These are phyloP conservation scores for Beauveria sp. DNA, from an alignment of 2,329 filamentous ascomycete species.

Conservation along the genomic window DNA sequence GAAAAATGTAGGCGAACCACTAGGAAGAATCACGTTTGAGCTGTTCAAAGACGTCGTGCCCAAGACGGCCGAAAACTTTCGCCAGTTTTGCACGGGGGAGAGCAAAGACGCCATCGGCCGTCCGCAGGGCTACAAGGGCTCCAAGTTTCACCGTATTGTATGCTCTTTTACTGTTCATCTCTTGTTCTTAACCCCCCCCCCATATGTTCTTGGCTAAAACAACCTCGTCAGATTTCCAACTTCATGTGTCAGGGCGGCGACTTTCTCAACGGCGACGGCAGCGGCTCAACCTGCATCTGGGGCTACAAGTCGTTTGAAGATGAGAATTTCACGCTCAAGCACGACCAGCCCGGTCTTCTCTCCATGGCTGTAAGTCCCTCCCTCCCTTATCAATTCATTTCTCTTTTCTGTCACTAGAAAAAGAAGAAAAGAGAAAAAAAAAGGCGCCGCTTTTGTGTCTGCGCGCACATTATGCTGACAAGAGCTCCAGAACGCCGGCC, in stretches of 20 bases:
- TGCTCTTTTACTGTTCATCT: conserved; percentile 24
- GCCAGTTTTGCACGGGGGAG: conserved; percentile 94
- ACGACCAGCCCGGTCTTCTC: conserved; percentile 71
- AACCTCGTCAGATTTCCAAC: conserved; percentile 63
- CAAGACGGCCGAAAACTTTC: conserved; percentile 92
- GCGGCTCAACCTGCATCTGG: conserved; percentile 82
- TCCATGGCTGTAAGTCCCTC: conserved; percentile 75
- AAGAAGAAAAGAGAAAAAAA: no score
- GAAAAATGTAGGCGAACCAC: conserved; percentile 58
- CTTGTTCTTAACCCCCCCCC: no score
- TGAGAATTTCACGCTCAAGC: conserved; percentile 78
- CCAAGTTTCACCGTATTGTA: conserved; percentile 90
- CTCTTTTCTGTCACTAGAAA: background rate
- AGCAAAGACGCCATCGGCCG: conserved; percentile 68
- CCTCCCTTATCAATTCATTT: background rate
- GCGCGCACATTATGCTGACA: background rate
- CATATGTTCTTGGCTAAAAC: no score
- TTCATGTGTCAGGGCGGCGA: conserved; percentile 99
- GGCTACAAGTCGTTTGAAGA: conserved; percentile 78
- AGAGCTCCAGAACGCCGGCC: conserved; percentile 65
- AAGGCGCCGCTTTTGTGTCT: no score
- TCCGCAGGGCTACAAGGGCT: conserved; percentile 89
- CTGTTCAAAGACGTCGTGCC: conserved; percentile 80
- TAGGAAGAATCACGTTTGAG: conserved; percentile 84
- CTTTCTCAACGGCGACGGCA: conserved; percentile 89